These are phyloP conservation scores for Zymoseptoria ardabiliae DNA, from an alignment of 2,329 filamentous ascomycete genomes.

Conservation along the genomic window DNA sequence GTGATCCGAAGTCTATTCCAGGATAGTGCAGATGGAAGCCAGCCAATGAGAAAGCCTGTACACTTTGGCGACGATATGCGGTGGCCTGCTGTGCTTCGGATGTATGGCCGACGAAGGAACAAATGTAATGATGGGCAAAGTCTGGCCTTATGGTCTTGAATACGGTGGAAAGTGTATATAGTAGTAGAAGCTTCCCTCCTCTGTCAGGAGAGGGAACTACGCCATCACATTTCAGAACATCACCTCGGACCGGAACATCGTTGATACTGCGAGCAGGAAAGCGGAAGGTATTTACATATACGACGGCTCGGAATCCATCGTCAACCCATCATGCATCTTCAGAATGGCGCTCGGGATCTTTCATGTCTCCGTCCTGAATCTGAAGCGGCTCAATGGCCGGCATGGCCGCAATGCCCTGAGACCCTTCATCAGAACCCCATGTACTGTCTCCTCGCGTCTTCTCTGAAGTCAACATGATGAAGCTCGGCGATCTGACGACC, in stretches of 20 bases:
- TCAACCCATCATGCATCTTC: not conserved
- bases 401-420: not conserved
- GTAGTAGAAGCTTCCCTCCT: not conserved
- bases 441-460: not conserved
- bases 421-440: not conserved
- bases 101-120: not conserved
- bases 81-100: not conserved
- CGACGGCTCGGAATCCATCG: not conserved
- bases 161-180: not conserved
- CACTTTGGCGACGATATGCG: not conserved
- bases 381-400: not conserved
- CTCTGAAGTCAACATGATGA: not conserved
- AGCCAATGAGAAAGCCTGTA: not conserved
- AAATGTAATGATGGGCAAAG: not conserved
- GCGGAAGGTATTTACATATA: not conserved
- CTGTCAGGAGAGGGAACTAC: not conserved
- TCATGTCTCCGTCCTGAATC: not conserved
- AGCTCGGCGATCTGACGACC: not conserved
- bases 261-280: not conserved
- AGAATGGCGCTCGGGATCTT: not conserved
- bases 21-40: not conserved
- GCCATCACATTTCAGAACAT: not conserved
- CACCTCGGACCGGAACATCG: not conserved
- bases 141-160: not conserved
- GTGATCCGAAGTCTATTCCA: not conserved